These are phyloP conservation scores for Cochlearia excelsa DNA, from an alignment of 345 rosid species.

Conservation along the genomic window DNA sequence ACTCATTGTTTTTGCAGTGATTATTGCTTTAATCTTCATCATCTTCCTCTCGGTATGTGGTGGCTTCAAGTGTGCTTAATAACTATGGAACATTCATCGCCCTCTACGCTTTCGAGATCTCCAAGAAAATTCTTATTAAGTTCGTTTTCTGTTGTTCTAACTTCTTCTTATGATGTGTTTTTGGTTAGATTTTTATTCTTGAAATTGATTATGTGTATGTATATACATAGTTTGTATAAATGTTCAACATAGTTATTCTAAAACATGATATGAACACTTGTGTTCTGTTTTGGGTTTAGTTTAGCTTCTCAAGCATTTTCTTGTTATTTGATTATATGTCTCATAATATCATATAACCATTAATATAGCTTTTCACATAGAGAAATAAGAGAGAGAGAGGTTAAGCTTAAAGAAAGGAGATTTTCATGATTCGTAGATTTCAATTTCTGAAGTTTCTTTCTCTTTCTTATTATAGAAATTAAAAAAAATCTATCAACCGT, in stretches of 20 bases:
- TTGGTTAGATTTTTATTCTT: constrained; percentile 29
- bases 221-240: constrained; percentile 5
- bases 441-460: neutral
- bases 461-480: constrained; percentile 30
- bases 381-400: constrained; percentile 23
- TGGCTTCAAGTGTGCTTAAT: constrained; percentile 64
- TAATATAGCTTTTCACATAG: constrained; percentile 12
- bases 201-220: constrained; percentile 35
- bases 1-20: constrained; percentile 35
- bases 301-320: neutral
- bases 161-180: constrained; percentile 14
- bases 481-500: constrained; percentile 29
- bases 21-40: constrained; percentile 67
- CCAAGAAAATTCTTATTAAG: constrained; percentile 23
- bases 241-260: neutral
- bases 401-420: constrained; percentile 35
- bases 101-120: constrained; percentile 3
- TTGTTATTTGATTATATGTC: neutral
- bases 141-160: constrained; percentile 22
- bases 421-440: constrained; percentile 19
- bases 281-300: too few species aligned
- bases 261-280: too few species aligned
- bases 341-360: neutral
- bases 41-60: constrained; percentile 72
- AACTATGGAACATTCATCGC: neutral